Conservation (phyloP, 257 asterid species). For the Solanum arcanum region DNA sequence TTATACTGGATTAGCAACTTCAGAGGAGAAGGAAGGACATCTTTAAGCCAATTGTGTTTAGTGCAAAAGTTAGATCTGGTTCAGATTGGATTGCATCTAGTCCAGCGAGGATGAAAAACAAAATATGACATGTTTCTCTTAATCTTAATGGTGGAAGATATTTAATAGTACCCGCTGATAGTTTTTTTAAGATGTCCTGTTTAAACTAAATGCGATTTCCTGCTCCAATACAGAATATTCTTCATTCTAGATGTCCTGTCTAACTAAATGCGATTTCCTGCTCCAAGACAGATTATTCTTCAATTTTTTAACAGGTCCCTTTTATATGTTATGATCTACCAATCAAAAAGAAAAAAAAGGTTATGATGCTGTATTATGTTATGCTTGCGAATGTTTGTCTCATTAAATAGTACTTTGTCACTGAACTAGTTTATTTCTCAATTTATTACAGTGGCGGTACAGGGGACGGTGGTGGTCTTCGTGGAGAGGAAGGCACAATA, state of each 20-base stretch:
- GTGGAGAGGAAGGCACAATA: constrained; percentile 77
- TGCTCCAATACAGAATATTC: background rate
- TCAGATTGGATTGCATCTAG: background rate
- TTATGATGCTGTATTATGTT: background rate
- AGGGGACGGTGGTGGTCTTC: constrained; percentile 67
- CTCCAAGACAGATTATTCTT: background rate
- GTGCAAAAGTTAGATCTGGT: background rate
- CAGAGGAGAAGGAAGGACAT: background rate
- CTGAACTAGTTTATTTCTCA: constrained; percentile 10
- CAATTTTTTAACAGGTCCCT: background rate
- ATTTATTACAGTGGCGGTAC: constrained; percentile 65
- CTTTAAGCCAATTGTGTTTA: background rate
- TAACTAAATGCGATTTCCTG: background rate
- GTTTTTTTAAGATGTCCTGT: background rate
- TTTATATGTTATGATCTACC: background rate
- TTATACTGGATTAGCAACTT: background rate
- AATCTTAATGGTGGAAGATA: background rate
- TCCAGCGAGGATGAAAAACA: background rate
- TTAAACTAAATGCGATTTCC: background rate
- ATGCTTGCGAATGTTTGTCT: background rate
- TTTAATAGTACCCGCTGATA: background rate
- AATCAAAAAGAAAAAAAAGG: background rate
- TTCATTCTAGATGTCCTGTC: background rate
- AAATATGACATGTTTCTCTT: background rate
- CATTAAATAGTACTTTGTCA: background rate